Evolutionary conservation across 2,329 filamentous ascomycete genomes (phyloP), one percentile per base, ranked within the genome.

Genomic region (Nannizziopsis arthrosporioides): DNA sequence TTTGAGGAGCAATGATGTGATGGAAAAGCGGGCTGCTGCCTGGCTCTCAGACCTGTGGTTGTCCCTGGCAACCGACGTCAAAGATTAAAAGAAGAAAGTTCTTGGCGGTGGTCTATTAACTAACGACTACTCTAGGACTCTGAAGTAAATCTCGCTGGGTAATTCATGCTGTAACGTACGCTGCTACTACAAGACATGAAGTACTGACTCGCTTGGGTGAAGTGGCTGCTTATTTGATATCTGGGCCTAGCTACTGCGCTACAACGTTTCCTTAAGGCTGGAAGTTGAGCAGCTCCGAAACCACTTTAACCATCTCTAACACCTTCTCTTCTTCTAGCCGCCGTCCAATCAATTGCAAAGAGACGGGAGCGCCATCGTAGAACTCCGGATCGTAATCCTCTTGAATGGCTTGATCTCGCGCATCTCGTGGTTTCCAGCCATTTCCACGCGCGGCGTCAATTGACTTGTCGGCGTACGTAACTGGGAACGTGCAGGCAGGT

Each of bases 291-390:
- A 51, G 58, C 40, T 65, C 57, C 8, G 59, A 55, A 47, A 68
- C 60, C 15, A 66, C 56, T 15, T 61, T 61, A 11, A 60, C 60
- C 61, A 67, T 63, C 45, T 68, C 65, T 37, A 69, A 40, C 5
- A 61, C 57, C 39, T 73, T 75, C 60, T 75, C 73, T 55, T 75
- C 73, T 50, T 73, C 66, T 44, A 72, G 65, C 37, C 71, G 65
- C 10, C 71, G 61, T 4, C 65, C 71, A 4, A 75, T 61, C 22
- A 75, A 55, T 54, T 76, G 72, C 3, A 75, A 50, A 2, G 64
- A 65, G 4, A 73, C 72, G 9, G 70, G 70, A 1, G 67, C 70
- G 2, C 70, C 71, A 50, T 75, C 56, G 47, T 70, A 75, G 50
- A 63, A 60, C 8, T 60, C 58, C 2, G 59, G 52, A 18, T 53